These are phyloP conservation scores for Teratosphaeria zuluensis DNA, from an alignment of 2,329 filamentous ascomycete genomes.

Conservation along the genomic window DNA sequence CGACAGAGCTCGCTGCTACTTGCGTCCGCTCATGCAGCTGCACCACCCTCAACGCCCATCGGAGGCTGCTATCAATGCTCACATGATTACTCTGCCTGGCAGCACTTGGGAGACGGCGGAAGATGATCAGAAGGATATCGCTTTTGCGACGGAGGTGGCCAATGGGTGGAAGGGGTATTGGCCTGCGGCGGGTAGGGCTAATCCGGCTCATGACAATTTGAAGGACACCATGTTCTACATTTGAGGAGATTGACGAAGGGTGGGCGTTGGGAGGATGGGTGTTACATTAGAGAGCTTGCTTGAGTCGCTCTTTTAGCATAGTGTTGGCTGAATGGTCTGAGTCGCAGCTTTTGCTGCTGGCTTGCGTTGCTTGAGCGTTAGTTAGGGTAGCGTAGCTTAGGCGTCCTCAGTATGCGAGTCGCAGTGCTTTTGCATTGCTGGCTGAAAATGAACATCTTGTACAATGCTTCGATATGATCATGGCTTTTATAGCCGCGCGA, in stretches of 20 bases:
- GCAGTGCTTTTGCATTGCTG: neutral
- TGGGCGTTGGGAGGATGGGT: neutral
- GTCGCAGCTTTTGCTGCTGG: neutral
- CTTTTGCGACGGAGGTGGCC: neutral
- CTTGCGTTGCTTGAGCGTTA: neutral
- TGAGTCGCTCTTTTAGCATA: neutral
- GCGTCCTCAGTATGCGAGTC: no score
- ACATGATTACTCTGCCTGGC: neutral
- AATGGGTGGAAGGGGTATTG: neutral
- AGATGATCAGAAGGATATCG: neutral
- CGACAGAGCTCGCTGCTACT: slow-evolving; percentile 23
- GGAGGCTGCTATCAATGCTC: neutral
- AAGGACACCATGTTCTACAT: neutral
- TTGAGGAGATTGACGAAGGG: neutral
- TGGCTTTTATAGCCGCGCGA: no score
- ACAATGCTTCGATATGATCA: neutral
- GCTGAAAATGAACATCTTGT: neutral
- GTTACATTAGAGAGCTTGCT: neutral
- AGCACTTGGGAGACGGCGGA: neutral
- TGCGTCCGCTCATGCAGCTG: neutral
- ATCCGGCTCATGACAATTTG: neutral
- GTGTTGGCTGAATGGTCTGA: neutral
- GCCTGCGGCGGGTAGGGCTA: neutral
- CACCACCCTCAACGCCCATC: neutral
- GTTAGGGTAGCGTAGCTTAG: neutral